Evolutionary conservation across 441 rosid genomes (phyloP).

Genomic region (Oxalis stricta): DNA sequence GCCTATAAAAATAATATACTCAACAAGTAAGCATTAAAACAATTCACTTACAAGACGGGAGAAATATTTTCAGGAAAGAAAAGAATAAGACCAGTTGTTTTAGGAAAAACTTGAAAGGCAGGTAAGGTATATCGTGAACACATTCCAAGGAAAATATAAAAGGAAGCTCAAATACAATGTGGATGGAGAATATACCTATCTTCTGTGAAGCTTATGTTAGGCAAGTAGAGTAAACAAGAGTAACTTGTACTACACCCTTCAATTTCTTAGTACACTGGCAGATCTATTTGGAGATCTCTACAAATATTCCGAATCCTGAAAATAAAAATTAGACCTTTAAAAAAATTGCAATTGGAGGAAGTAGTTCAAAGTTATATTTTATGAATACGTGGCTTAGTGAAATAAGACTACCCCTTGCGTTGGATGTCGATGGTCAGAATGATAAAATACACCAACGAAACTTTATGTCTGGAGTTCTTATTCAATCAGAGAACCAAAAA

Average conservation of each 20-base stretch:
- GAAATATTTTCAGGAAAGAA: conserved; percentile 20
- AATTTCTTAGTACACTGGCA: conserved; percentile 15
- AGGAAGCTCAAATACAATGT: conserved; percentile 12
- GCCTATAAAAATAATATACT: conserved; percentile 8
- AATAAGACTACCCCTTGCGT: too few relatives aligned
- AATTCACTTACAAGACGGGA: conserved; percentile 9
- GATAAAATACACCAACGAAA: too few relatives aligned
- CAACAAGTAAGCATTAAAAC: too few relatives aligned
- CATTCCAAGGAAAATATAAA: conserved; percentile 4
- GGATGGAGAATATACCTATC: conserved; percentile 33
- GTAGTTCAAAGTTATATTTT: too few relatives aligned
- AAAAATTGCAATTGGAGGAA: too few relatives aligned
- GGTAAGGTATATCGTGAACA: conserved; percentile 22
- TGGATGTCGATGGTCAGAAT: too few relatives aligned
- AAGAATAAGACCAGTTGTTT: conserved; percentile 18
- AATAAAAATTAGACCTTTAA: too few relatives aligned
- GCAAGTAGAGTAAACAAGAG: conserved; percentile 12
- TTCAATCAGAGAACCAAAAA: too few relatives aligned
- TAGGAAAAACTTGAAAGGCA: conserved; percentile 29
- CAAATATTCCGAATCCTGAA: too few relatives aligned
- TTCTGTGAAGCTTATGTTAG: conserved; percentile 25
- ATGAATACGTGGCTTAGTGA: too few relatives aligned
- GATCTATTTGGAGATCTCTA: conserved; percentile 6
- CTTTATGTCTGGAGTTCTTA: too few relatives aligned
- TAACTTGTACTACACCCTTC: conserved; percentile 14